Base-by-base conservation (phyloP, 495 filamentous ascomycete species). In the Polyplosphaeria fusca region DNA sequence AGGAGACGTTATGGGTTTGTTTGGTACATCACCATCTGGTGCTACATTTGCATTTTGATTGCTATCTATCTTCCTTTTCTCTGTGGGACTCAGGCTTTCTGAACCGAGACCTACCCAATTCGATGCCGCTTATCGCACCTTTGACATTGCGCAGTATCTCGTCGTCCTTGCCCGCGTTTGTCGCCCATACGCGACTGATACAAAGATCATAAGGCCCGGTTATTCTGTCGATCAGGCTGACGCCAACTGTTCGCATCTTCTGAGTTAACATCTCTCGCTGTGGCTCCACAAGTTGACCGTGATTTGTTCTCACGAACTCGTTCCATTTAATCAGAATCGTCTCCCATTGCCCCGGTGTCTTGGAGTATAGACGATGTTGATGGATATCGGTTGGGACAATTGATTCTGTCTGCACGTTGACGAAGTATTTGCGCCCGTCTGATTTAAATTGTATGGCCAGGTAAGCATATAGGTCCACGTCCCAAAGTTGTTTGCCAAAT, bases 401-500 rank as follows among this genome's bases (percentile, higher is more conserved):
- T 1, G 86, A 86, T 57, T 98, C 93, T 9, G 90, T 96, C 76
- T 96, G 94, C 32, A 98, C 75, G 70, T 98, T 98, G 45, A 98
- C 84, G 46, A 93, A 89, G 73, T 97, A 98, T 60, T 87, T 86
- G 7, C 92, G 76, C 12, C 92, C 91, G 71, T 97, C 94, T 22
- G 86, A 89, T 70, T 89, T 92, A 60, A 97, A 77, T n/a, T 91
- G 85, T 66, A 98, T 70, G 0, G 88, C 94, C 5, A 97, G 82
- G 71, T 89, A 97, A 4, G 78, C 70, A 71, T 95, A 96, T 1
- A 85, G 85, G 55, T 96, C 91, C 47, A 95, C 84, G 67, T 98
- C 83, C 89, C 88, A 95, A 32, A 87, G 75, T 18, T 83, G 74
- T 45, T 82, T 85, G 12, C 93, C 93, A 68, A 96, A 96, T 4